Evolutionary conservation across 129 eudicot genomes (phyloP).

Genomic region (Pittosporum tobira): DNA sequence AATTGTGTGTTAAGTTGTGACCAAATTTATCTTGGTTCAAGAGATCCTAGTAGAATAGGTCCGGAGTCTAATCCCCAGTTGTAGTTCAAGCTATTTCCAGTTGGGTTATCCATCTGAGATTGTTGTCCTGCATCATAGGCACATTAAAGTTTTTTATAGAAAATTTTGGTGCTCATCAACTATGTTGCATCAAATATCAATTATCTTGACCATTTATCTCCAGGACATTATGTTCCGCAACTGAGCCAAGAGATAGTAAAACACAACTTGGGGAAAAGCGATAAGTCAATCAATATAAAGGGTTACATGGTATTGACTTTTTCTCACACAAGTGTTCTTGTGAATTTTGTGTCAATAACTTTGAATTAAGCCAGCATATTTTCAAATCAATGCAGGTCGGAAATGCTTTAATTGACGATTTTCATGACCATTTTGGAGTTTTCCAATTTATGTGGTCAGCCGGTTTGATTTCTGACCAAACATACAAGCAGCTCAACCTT

Average conservation of each 20-base stretch:
- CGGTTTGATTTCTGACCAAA: constrained; percentile 91
- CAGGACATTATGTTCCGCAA: constrained; percentile 98
- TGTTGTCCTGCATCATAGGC: too few relatives aligned
- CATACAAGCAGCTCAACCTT: constrained; percentile 55
- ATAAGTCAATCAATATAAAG: constrained; percentile 51
- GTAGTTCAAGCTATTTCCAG: too few relatives aligned
- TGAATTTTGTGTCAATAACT: not conserved
- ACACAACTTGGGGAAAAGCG: constrained; percentile 33
- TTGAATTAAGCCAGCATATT: not conserved
- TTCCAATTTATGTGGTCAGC: constrained; percentile 84
- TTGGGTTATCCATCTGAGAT: too few relatives aligned
- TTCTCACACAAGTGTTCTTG: not conserved
- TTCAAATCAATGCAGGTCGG: constrained; percentile 75
- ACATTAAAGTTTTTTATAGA: not conserved
- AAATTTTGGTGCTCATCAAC: not conserved
- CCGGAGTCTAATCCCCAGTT: too few relatives aligned
- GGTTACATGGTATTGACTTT: constrained; percentile 78
- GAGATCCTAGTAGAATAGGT: too few relatives aligned
- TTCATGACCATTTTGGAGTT: constrained; percentile 65
- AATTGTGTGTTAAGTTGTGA: too few relatives aligned
- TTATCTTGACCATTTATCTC: constrained; percentile 1
- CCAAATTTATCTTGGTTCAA: too few relatives aligned
- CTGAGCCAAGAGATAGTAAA: constrained; percentile 79
- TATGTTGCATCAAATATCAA: not conserved
- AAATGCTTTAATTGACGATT: constrained; percentile 79